Evolutionary conservation across 2,329 filamentous ascomycete genomes (phyloP).

Genomic region (Lecanosticta acicola): DNA sequence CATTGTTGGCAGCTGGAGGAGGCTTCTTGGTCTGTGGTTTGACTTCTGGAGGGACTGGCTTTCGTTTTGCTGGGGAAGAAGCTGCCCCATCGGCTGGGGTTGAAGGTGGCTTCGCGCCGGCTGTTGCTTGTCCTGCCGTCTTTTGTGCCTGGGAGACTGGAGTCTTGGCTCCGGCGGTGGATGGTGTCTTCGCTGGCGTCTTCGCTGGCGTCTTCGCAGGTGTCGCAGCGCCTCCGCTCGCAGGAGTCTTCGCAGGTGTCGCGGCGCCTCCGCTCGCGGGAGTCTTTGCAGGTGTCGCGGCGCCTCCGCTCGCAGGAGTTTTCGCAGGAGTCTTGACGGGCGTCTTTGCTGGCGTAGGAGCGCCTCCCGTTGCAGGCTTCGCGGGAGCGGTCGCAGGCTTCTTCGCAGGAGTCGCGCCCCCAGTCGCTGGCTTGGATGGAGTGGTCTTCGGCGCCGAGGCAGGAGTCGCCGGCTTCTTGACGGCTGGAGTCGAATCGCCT

Average conservation of each 20-base stretch:
- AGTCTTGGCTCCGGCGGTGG: slow-evolving; percentile 16
- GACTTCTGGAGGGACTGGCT: slow-evolving; percentile 19
- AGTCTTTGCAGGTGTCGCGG: slow-evolving; percentile 15
- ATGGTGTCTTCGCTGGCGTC: slow-evolving; percentile 11
- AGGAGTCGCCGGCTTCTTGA: slow-evolving; percentile 20
- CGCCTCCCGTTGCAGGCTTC: slow-evolving; percentile 5
- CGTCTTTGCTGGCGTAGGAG: slow-evolving; percentile 13
- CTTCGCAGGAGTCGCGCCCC: slow-evolving; percentile 13
- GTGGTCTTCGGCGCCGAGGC: slow-evolving; percentile 17
- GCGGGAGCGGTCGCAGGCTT: slow-evolving; percentile 13
- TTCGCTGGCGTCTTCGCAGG: slow-evolving; percentile 13
- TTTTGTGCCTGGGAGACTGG: slow-evolving; percentile 16
- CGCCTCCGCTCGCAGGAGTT: slow-evolving; percentile 11
- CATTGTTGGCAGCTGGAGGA: slow-evolving; percentile 7
- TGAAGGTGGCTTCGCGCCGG: slow-evolving; percentile 11
- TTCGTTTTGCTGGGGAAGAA: slow-evolving; percentile 7
- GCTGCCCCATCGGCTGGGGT: slow-evolving; percentile 8
- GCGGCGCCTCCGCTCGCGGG: slow-evolving; percentile 12
- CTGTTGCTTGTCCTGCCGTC: slow-evolving; percentile 12
- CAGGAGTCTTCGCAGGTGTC: slow-evolving; percentile 10
- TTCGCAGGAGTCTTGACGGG: slow-evolving; percentile 15
- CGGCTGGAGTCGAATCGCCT: slow-evolving; percentile 11
- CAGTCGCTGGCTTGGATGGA: slow-evolving; percentile 16
- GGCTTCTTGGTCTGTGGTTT: slow-evolving; percentile 14
- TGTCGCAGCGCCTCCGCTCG: slow-evolving; percentile 8